Evolutionary conservation across 306 rosid species (phyloP), one percentile per base, ranked within the genome.

Genomic region (Alnus glutinosa): DNA sequence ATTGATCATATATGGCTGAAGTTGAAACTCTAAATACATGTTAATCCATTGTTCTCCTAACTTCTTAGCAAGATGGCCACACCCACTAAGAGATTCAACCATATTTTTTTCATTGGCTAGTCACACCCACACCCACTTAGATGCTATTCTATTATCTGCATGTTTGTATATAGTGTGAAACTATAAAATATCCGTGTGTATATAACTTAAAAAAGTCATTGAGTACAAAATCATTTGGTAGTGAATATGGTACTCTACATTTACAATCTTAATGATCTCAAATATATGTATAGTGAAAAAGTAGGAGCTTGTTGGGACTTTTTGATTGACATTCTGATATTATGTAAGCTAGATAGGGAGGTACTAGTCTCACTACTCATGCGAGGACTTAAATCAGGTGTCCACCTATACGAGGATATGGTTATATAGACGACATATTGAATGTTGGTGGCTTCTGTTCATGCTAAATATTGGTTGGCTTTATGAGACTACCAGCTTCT

Each of bases 51-150:
- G 16, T 30, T 30, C 37, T 28, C 39, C 18, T 30, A 61, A 61
- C 7, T n/a, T 58, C 68, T 61, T 30, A 61, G 68, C 16, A 61
- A 61, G 68, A 61, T 61, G 68, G 64, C 64, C 37, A 34, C 37
- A 34, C 37, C 37, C 37, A 34, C 37, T 30, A 1, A 32, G 68
- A 61, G 37, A 28, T 30, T 61, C 44, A 55, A 55, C 2, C 32
- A 6, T 1, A 55, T 16, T 16, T 55, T 55, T 50, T 34, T 34
- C 37, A 34, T 2, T 34, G 37, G 37, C 37, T 19, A 54, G 3
- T 54, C 1, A 18, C 28, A 23, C 28, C 28, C 28, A 23, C 28
- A 23, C 28, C 28, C 28, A 23, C 28, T 23, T 57, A 4, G 4
- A 62, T 32, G 16, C 44, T 11, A n/a, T 18, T 57, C 62, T 19